Evolutionary conservation across 2,329 filamentous ascomycete genomes (phyloP), one percentile per base, ranked within the genome.

Genomic region (Verticillium zaregamsianum): DNA sequence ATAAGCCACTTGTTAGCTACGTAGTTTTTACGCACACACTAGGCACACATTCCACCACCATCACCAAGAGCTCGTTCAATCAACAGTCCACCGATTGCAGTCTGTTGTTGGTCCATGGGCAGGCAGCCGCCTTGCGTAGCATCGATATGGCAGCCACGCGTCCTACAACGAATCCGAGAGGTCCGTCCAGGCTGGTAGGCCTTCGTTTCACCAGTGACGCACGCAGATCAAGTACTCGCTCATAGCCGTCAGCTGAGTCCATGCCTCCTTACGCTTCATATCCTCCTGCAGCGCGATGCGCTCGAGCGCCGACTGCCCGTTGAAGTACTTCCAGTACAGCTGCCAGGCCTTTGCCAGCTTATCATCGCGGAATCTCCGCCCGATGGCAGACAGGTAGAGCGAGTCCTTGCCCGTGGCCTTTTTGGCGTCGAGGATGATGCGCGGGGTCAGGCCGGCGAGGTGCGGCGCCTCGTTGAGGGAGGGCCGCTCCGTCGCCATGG

Each of bases 221-320:
- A 87, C 85, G 66, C 84, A 85, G 3, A 92, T 72, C 23, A 93
- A 71, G 73, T 89, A 85, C 70, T 91, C 89, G 65, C 85, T 84
- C 82, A 89, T 88, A n/a, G 79, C 77, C 49, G 82, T 83, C 61
- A 90, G 73, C 60, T 88, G 78, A 56, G 85, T 83, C 80, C 90
- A 93, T 15, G 92, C 83, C 67, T 91, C 89, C 76, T 94, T 96
- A 61, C 92, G 82, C 79, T 95, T 96, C 78, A 96, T 84, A 6
- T 91, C 90, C 76, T 97, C 92, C 61, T 90, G 84, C n/a, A 95
- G 79, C 1, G 90, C 86, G 66, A 99, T 90, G 68, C 93, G 88
- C 77, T 99, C 95, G 63, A 98, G 80, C 2, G 93, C 89, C 70
- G 90, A 88, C 61, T 83, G 85, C 1, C 95, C 95, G 73, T 98